These are phyloP conservation scores for Beauveria bassiana DNA, from an alignment of 2,329 filamentous ascomycete species.

Conservation along the genomic window DNA sequence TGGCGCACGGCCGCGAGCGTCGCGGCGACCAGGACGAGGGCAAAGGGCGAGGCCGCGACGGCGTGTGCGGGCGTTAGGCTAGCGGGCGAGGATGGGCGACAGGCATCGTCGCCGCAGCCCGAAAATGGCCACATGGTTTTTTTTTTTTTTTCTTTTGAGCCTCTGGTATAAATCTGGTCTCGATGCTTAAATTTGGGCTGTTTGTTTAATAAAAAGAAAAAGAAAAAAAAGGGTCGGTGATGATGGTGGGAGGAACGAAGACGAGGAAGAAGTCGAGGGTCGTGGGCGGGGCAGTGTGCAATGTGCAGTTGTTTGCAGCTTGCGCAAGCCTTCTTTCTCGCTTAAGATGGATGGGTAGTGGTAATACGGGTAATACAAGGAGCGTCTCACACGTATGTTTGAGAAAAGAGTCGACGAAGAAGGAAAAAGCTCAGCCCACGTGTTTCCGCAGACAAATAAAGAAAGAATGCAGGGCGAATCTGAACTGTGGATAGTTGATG, in stretches of 20 bases:
- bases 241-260: too few relatives aligned
- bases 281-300: too few relatives aligned
- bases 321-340: background rate
- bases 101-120: conserved; percentile 52
- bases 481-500: too few relatives aligned
- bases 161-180: too few relatives aligned
- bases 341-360: background rate
- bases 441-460: too few relatives aligned
- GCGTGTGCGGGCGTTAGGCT: conserved; percentile 38
- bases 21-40: conserved; percentile 60
- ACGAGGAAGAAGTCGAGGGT: background rate
- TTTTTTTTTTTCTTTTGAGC: background rate
- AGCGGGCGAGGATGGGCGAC: conserved; percentile 37
- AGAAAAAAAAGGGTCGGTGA: background rate
- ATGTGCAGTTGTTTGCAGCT: background rate
- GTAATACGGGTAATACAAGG: too few relatives aligned
- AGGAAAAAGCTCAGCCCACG: too few relatives aligned
- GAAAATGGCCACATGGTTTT: conserved; percentile 32
- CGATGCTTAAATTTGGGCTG: too few relatives aligned
- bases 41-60: conserved; percentile 60
- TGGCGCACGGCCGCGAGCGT: conserved; percentile 56
- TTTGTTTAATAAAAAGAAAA: too few relatives aligned
- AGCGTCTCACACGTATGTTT: too few relatives aligned
- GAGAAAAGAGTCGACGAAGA: too few relatives aligned
- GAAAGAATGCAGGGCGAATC: too few relatives aligned